Evolutionary conservation across 2,329 filamentous ascomycete genomes (phyloP).

Genomic region (Thielaviopsis ethacetica): DNA sequence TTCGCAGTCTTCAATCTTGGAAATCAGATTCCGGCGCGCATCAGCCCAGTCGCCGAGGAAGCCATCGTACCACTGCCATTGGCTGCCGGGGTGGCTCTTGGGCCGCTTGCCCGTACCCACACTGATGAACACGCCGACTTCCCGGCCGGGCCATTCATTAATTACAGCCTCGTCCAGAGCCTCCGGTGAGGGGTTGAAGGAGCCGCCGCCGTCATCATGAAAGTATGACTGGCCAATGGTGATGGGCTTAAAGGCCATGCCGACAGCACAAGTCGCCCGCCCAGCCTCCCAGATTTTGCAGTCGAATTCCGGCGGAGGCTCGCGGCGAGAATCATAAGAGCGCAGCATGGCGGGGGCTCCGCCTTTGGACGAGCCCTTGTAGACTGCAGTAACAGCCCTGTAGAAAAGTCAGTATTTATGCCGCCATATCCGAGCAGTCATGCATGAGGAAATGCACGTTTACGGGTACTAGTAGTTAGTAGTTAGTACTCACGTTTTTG

Average conservation of each 20-base stretch:
- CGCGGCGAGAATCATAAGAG: slow-evolving; percentile 88
- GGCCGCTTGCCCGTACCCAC: slow-evolving; percentile 84
- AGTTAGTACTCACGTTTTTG: slow-evolving; percentile 69
- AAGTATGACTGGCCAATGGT: slow-evolving; percentile 87
- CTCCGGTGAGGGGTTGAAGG: slow-evolving; percentile 77
- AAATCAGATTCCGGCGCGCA: slow-evolving; percentile 64
- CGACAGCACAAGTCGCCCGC: slow-evolving; percentile 80
- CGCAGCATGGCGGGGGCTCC: slow-evolving; percentile 59
- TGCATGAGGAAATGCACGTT: neutral
- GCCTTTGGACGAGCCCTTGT: slow-evolving; percentile 61
- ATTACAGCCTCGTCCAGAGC: slow-evolving; percentile 77
- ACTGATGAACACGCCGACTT: slow-evolving; percentile 82
- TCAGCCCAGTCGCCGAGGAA: slow-evolving; percentile 89
- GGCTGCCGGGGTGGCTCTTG: slow-evolving; percentile 41
- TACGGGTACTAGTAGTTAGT: too few relatives aligned
- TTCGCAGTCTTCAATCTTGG: slow-evolving; percentile 93
- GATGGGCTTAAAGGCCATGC: slow-evolving; percentile 89
- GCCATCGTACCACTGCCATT: slow-evolving; percentile 79
- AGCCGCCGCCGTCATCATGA: slow-evolving; percentile 79
- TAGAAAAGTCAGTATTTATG: slow-evolving; percentile 2
- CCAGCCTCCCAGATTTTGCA: slow-evolving; percentile 97
- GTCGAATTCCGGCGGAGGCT: slow-evolving; percentile 78
- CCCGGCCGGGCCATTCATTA: slow-evolving; percentile 90
- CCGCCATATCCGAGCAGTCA: neutral
- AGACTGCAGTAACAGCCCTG: slow-evolving; percentile 79